Evolutionary conservation across 164 flowering plant genomes (phyloP).

Genomic region (Kingdonia uniflora): DNA sequence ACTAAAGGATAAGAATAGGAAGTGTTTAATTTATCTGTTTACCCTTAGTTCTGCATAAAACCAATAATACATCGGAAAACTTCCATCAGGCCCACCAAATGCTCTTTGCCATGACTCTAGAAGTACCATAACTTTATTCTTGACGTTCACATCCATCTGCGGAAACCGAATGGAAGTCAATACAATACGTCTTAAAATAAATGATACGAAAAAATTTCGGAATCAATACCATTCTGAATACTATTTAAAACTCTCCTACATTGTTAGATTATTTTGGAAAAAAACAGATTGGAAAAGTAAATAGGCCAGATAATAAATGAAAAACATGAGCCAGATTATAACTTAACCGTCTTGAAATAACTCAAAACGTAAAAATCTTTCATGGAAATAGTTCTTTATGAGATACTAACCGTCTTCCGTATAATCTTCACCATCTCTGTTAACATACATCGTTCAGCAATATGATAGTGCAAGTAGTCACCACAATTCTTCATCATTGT

Average conservation of each 20-base stretch:
- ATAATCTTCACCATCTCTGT: slow-evolving; percentile 88
- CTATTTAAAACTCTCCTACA: too few species aligned
- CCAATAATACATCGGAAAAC: slow-evolving; percentile 41
- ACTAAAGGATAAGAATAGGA: too few species aligned
- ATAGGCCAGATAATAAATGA: not conserved
- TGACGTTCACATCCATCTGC: slow-evolving; percentile 82
- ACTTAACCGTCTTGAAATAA: too few species aligned
- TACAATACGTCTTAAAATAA: too few species aligned
- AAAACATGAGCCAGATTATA: not conserved
- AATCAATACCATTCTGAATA: too few species aligned
- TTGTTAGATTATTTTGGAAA: too few species aligned
- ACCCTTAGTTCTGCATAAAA: not conserved
- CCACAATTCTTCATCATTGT: slow-evolving; percentile 91
- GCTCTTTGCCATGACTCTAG: slow-evolving; percentile 99
- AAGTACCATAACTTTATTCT: slow-evolving; percentile 75
- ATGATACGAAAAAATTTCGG: too few species aligned
- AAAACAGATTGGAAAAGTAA: not conserved
- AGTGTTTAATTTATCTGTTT: not conserved
- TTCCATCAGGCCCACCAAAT: slow-evolving; percentile 89
- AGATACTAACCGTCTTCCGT: slow-evolving; percentile 63
- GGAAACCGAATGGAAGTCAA: not conserved
- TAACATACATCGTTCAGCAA: slow-evolving; percentile 76
- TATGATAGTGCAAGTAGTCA: slow-evolving; percentile 88
- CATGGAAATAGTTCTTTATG: too few species aligned
- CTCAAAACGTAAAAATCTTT: too few species aligned